Percentiles rank a stretch among this genome's conserved stretches.
Evolutionary conservation across 148 eudicot species (phyloP).

Genomic region (Drosera capensis): DNA sequence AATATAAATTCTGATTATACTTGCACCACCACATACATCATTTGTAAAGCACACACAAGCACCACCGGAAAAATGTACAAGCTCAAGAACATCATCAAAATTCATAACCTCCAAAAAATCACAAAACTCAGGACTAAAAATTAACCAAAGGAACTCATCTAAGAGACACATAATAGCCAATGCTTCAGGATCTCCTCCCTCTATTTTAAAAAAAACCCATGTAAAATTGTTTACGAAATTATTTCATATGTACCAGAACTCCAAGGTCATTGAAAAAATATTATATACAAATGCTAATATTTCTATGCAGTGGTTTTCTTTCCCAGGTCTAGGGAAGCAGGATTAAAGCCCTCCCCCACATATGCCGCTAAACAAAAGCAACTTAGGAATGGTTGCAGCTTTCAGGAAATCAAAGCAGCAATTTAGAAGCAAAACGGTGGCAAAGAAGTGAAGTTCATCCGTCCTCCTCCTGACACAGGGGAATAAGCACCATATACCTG

Average conservation of each 20-base stretch:
- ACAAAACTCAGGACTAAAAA: background rate
- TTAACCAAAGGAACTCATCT: background rate
- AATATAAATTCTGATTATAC: too few relatives aligned
- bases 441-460: background rate
- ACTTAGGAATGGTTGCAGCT: too few relatives aligned
- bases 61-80: too few relatives aligned
- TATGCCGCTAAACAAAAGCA: too few relatives aligned
- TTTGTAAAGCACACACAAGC: too few relatives aligned
- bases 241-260: too few relatives aligned
- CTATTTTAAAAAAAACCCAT: background rate
- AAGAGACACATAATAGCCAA: background rate
- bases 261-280: too few relatives aligned
- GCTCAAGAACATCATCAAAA: too few relatives aligned
- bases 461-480: background rate
- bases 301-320: background rate
- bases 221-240: background rate
- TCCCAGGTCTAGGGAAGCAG: background rate
- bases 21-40: too few relatives aligned
- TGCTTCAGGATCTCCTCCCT: background rate
- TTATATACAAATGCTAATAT: too few relatives aligned
- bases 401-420: background rate
- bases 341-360: background rate
- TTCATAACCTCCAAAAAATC: background rate
- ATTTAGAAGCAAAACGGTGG: background rate
- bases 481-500: slow-evolving; percentile 29